Conservation (phyloP, 192 early-diverging fungal species). For the Rhizophagus sp. region DNA sequence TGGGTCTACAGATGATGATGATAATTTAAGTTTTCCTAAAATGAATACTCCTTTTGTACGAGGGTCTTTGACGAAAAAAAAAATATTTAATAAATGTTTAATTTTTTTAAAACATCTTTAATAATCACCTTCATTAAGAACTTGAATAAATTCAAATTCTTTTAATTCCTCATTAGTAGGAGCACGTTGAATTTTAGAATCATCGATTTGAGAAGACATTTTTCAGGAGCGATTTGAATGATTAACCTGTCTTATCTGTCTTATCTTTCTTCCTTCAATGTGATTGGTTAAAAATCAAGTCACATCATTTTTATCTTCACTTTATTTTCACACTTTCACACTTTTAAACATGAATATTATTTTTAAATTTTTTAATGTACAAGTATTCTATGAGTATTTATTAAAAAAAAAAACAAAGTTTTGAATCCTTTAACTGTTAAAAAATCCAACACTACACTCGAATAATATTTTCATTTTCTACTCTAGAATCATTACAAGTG, state of each 20-base stretch:
- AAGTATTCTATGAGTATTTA: too few relatives aligned
- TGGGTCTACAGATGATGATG: not conserved
- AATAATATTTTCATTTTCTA: not conserved
- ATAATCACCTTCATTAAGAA: slow-evolving; percentile 18
- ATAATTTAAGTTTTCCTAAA: not conserved
- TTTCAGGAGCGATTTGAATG: too few relatives aligned
- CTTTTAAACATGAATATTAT: too few relatives aligned
- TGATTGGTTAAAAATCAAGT: too few relatives aligned
- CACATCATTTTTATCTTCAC: too few relatives aligned
- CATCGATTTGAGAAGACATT: not conserved
- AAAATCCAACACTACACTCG: not conserved
- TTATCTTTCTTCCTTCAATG: too few relatives aligned
- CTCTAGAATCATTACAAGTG: not conserved
- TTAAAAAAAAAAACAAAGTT: too few relatives aligned
- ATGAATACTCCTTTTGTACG: slow-evolving; percentile 11
- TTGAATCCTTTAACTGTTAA: too few relatives aligned
- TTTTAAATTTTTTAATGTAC: too few relatives aligned
- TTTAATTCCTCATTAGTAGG: slow-evolving; percentile 14
- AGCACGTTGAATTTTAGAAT: not conserved
- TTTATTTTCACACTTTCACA: too few relatives aligned
- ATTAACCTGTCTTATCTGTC: too few relatives aligned
- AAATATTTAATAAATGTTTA: not conserved
- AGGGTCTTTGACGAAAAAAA: slow-evolving; percentile 6
- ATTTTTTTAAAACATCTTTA: not conserved
- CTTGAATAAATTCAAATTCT: slow-evolving; percentile 14